These are phyloP conservation scores for Senna siamea DNA, from an alignment of 306 rosid species.

Conservation along the genomic window DNA sequence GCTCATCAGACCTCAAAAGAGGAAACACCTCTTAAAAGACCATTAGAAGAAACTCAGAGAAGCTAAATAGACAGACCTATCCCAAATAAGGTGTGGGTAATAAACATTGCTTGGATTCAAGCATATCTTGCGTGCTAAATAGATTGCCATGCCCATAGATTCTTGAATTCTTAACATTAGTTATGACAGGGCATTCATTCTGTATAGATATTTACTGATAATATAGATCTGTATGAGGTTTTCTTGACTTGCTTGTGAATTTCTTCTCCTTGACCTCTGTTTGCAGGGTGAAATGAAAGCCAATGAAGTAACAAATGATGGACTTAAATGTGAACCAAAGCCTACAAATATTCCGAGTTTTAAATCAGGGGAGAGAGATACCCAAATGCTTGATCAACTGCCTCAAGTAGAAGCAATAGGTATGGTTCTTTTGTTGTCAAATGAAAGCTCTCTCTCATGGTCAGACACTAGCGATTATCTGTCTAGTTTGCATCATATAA, in stretches of 20 bases:
- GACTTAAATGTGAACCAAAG: conserved; percentile 57
- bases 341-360: conserved; percentile 48
- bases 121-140: not conserved
- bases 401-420: conserved; percentile 70
- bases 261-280: conserved; percentile 36
- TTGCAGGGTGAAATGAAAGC: conserved; percentile 71
- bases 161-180: not conserved
- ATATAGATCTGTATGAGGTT: conserved; percentile 18
- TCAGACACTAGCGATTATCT: conserved; percentile 12
- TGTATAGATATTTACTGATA: conserved; percentile 4
- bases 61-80: not conserved
- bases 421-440: conserved; percentile 48
- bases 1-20: not conserved
- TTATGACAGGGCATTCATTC: conserved; percentile 16
- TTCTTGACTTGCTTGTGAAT: conserved; percentile 40
- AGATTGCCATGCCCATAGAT: not conserved
- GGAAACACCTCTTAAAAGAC: not conserved
- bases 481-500: conserved; percentile 34
- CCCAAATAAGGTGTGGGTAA: not conserved
- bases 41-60: not conserved
- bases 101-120: not conserved
- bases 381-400: conserved; percentile 59
- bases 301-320: conserved; percentile 58
- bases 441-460: conserved; percentile 1
- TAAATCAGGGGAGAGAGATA: conserved; percentile 52